Evolutionary conservation across 129 eudicot species (phyloP).

Genomic region (Escallonia rubra): DNA sequence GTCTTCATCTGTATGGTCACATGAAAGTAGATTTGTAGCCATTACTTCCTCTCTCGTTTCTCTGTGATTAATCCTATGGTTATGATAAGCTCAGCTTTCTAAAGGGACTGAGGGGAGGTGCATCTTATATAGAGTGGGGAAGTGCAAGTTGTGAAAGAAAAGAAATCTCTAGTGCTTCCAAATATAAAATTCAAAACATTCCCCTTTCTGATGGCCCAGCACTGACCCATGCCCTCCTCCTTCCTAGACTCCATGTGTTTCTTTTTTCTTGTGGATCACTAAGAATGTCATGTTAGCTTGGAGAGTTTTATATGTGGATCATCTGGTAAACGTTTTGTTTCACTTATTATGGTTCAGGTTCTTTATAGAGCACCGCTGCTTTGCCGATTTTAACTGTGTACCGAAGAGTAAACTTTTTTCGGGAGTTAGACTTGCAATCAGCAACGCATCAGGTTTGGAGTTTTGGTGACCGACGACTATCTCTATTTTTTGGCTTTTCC

Average conservation of each 20-base stretch:
- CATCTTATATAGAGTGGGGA: neutral
- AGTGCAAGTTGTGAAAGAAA: neutral
- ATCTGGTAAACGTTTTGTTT: constrained; percentile 13
- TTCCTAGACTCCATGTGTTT: constrained; percentile 3
- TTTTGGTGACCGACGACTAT: no score
- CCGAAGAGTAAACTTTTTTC: neutral
- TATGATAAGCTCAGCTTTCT: constrained; percentile 16
- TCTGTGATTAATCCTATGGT: constrained; percentile 13
- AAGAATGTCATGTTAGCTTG: constrained; percentile 1
- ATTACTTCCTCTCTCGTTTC: constrained; percentile 9
- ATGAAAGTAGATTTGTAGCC: constrained; percentile 17
- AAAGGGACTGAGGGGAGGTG: constrained; percentile 15
- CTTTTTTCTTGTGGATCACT: neutral
- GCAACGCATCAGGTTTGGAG: no score
- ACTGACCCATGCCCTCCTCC: constrained; percentile 22
- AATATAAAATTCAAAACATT: constrained; percentile 15
- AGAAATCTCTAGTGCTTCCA: neutral
- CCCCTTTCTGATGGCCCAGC: constrained; percentile 20
- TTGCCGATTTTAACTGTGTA: neutral
- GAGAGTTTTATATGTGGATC: neutral
- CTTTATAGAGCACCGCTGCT: constrained; percentile 11
- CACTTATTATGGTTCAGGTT: constrained; percentile 13
- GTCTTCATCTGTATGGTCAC: constrained; percentile 50
- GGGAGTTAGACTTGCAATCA: neutral
- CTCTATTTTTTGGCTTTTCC: neutral